phyloP scores from a whole-genome alignment of 2,329 filamentous ascomycete species.

The Alternaria alternata region DNA sequence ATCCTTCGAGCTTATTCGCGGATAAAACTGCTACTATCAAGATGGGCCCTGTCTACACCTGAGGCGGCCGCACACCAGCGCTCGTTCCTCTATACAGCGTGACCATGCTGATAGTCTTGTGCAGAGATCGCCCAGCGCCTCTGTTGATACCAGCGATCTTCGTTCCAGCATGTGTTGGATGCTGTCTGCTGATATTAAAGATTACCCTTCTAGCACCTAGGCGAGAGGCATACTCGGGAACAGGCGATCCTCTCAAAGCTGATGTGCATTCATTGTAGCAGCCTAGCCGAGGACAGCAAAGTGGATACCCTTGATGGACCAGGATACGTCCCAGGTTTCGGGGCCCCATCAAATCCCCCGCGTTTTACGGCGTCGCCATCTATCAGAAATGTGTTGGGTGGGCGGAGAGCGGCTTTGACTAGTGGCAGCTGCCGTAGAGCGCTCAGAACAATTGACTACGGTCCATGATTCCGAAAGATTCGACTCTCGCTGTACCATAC shows the following conservation, averaged over 20 bases:
- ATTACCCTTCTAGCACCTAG: not conserved
- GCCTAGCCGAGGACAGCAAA: constrained; percentile 12
- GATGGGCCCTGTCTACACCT: not conserved
- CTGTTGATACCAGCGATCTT: not conserved
- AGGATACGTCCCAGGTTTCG: constrained; percentile 4
- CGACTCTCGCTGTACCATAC: not conserved
- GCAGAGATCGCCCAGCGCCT: not conserved
- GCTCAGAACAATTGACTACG: not conserved
- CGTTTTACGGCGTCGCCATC: constrained; percentile 4
- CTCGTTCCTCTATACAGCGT: not conserved
- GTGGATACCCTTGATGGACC: constrained; percentile 14
- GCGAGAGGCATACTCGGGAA: not conserved
- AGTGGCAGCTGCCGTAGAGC: not conserved
- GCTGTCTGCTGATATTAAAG: constrained; percentile 5
- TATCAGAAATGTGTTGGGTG: not conserved
- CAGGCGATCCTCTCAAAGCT: not conserved
- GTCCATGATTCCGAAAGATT: not conserved
- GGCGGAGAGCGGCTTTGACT: not conserved
- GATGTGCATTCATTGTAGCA: not conserved
- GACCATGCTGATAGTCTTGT: constrained; percentile 1
- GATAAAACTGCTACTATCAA: constrained; percentile 1
- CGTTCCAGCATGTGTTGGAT: not conserved
- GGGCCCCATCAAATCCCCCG: constrained; percentile 16
- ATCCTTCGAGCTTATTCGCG: constrained; percentile 3
- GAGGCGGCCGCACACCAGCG: not conserved